Evolutionary conservation across 1,284 basidiomycete species (phyloP).

Genomic region (Ustilago curta): DNA sequence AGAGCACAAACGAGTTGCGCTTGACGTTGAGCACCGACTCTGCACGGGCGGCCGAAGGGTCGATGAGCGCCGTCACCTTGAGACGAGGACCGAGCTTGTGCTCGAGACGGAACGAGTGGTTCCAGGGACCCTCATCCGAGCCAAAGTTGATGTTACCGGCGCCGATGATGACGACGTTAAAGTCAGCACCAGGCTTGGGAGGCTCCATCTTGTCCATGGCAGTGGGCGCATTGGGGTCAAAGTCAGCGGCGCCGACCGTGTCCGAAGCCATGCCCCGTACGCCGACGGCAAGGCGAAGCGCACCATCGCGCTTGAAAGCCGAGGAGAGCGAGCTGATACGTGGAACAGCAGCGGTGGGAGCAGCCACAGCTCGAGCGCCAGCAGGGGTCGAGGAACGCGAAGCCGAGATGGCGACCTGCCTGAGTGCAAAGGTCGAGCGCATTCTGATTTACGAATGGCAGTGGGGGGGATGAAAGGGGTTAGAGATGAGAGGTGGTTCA

Average conservation of each 20-base stretch:
- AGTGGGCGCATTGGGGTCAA: conserved; percentile 62
- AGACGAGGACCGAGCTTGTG: conserved; percentile 92
- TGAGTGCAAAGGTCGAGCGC: conserved; percentile 44
- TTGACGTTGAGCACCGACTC: conserved; percentile 85
- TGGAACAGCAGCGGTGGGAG: conserved; percentile 14
- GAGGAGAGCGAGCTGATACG: conserved; percentile 23
- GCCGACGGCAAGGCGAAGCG: conserved; percentile 17
- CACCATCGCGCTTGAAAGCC: conserved; percentile 21
- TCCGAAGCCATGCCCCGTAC: conserved; percentile 27
- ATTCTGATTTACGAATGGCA: conserved; percentile 16
- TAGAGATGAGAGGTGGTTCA: background rate
- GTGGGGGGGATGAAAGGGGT: background rate
- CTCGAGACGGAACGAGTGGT: conserved; percentile 68
- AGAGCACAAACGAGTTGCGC: conserved; percentile 90
- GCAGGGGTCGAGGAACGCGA: conserved; percentile 37
- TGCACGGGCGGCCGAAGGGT: conserved; percentile 87
- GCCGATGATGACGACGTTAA: conserved; percentile 68
- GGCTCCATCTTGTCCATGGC: conserved; percentile 68
- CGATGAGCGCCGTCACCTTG: conserved; percentile 93
- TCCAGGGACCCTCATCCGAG: conserved; percentile 69
- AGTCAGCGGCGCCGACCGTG: conserved; percentile 33
- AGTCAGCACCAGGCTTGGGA: conserved; percentile 66
- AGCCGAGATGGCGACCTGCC: conserved; percentile 45
- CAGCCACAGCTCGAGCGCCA: conserved; percentile 16
- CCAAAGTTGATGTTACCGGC: conserved; percentile 67